Evolutionary conservation across 2,329 filamentous ascomycete genomes (phyloP), one percentile per base, ranked within the genome.

Genomic region (Aspergillus carbonarius): DNA sequence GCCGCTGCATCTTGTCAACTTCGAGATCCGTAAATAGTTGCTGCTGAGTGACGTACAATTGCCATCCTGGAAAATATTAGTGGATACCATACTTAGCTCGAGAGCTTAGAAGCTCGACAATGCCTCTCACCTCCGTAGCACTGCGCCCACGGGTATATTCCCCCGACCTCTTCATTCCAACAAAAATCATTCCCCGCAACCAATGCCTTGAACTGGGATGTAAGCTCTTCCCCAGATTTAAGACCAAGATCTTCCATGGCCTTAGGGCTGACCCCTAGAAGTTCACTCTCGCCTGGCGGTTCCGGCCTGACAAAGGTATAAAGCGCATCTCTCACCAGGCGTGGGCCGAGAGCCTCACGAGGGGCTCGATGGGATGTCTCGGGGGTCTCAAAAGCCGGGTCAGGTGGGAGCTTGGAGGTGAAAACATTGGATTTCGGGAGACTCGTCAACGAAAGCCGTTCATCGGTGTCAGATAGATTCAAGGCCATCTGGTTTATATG

Each of bases 81-180:
- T 30, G 44, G 12, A 4, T 32, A 32, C 8, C 27, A 6, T 8
- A 17, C n/a, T 48, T 25, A 4, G 25, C 13, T 12, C 10, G 12
- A 18, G 20, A 32, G 6, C 7, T 30, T 48, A 4, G 17, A 18
- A 18, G 25, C 25, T 30, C 15, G 4, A 4, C 15, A 13, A 48
- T 30, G 25, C 27, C 15, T 27, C 69, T 64, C 65, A 57, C 93
- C 93, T 58, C 95, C 95, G 74, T 99, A 99, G 78, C 95, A 98
- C 77, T 99, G 95, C 32, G 95, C 93, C 95, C 95, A 99, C 0
- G 95, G 93, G 73, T 99, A 99, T 44, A 95, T 87, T n/a, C 90
- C 89, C 18, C 90, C 89, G 58, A 86, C 79, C 23, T 86, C 83
- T 59, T 89, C 84, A 63, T 92, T 84, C 51, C 92, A 93, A 57